Evolutionary conservation across 2,329 filamentous ascomycete species (phyloP).

Genomic region (Sclerotinia minor): DNA sequence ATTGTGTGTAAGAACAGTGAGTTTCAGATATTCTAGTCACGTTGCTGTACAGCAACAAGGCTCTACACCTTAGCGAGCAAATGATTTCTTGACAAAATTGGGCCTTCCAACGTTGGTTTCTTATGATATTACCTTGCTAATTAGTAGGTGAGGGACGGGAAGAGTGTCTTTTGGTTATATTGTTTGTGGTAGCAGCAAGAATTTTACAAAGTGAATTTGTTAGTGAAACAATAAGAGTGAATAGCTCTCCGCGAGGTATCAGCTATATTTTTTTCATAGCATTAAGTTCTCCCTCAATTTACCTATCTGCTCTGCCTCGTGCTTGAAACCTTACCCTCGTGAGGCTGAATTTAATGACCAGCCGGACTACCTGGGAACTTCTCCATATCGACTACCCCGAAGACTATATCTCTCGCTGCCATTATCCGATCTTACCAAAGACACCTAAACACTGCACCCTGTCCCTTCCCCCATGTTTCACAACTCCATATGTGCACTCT

Average conservation of each 20-base stretch:
- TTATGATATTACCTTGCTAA: not conserved
- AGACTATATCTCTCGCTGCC: not conserved
- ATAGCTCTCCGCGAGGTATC: not conserved
- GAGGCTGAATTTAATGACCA: not conserved
- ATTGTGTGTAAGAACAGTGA: conserved; percentile 20
- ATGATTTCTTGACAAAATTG: not conserved
- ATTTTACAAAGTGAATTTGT: not conserved
- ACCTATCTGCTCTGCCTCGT: not conserved
- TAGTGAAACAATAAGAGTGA: not conserved
- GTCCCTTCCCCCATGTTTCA: not conserved
- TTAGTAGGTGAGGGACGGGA: not conserved
- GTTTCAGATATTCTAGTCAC: not conserved
- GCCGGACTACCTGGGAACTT: not conserved
- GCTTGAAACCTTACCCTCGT: not conserved
- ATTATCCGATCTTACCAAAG: no score
- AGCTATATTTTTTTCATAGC: not conserved
- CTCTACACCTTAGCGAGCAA: conserved; percentile 6
- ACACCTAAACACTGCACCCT: not conserved
- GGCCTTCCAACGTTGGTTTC: conserved; percentile 2
- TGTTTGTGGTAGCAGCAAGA: not conserved
- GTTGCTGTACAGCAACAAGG: conserved; percentile 17
- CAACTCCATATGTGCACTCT: no score
- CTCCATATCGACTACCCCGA: no score
- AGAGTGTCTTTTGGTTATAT: not conserved
- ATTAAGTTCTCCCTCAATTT: not conserved